A percentile compares a stretch with the other conserved stretches of the same genome.
phyloP scores from a whole-genome alignment of 805 yeast genomes.

The Kazachstania viticola region DNA sequence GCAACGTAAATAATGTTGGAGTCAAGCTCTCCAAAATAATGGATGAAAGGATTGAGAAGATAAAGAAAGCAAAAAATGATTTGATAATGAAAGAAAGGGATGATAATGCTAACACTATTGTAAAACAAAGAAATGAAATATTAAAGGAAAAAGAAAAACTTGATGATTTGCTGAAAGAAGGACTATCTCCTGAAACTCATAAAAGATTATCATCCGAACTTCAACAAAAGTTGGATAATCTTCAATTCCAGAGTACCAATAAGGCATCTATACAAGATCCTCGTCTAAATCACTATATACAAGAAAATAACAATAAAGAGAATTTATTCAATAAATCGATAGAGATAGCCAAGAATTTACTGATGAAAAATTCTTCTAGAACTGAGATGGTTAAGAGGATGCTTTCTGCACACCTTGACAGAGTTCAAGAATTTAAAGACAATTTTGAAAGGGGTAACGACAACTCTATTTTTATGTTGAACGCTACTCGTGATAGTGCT shows the following conservation, averaged over 20 bases:
- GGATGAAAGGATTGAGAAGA: conserved; percentile 7
- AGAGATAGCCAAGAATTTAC: conserved; percentile 11
- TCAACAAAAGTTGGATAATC: conserved; percentile 8
- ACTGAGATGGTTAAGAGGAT: conserved; percentile 10
- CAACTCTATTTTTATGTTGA: conserved; percentile 5
- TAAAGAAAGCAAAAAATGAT: conserved; percentile 11
- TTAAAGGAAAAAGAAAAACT: conserved; percentile 10
- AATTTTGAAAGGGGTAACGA: conserved; percentile 10
- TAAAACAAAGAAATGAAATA: conserved; percentile 11
- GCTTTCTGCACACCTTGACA: conserved; percentile 11
- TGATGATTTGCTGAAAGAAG: conserved; percentile 7
- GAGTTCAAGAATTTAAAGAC: conserved; percentile 8
- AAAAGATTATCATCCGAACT: conserved; percentile 5
- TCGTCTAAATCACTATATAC: neutral
- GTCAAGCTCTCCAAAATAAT: conserved; percentile 7
- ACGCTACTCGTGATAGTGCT: conserved; percentile 13
- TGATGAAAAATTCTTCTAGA: conserved; percentile 11
- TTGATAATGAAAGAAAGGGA: conserved; percentile 13
- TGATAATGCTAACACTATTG: conserved; percentile 4
- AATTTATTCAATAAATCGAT: conserved; percentile 13
- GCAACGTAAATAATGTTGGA: conserved; percentile 5
- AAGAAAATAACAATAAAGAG: neutral
- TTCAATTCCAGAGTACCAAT: conserved; percentile 1
- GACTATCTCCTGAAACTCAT: conserved; percentile 7
- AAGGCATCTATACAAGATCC: conserved; percentile 2